phyloP scores from a whole-genome alignment of 1,139 yeast species.

The Pichia sp. region DNA sequence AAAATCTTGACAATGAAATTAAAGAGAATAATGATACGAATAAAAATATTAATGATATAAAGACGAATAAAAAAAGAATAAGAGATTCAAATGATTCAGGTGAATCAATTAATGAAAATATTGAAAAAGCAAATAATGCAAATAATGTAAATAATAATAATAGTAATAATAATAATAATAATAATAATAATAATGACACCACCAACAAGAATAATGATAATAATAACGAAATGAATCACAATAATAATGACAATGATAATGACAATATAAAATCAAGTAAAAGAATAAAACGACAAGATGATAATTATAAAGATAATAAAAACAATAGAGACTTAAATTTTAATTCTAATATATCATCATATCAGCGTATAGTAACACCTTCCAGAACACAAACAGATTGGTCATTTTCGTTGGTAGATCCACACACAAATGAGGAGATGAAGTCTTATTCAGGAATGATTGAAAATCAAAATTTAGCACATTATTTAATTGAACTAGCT shows the following conservation, averaged over 20 bases:
- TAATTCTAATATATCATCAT: no score
- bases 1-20: background rate
- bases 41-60: background rate
- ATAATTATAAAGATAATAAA: no score
- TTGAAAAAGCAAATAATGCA: background rate
- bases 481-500: slow-evolving; percentile 56
- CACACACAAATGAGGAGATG: slow-evolving; percentile 27
- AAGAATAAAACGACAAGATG: background rate
- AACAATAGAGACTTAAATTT: no score
- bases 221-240: background rate
- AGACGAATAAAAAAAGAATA: background rate
- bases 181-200: background rate
- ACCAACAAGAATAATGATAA: background rate
- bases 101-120: background rate
- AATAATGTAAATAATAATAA: background rate
- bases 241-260: no score
- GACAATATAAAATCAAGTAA: background rate
- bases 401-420: slow-evolving; percentile 26
- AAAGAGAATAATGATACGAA: background rate
- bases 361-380: slow-evolving; percentile 19
- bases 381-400: slow-evolving; percentile 26
- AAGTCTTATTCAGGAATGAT: slow-evolving; percentile 41
- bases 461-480: slow-evolving; percentile 46
- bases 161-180: background rate
- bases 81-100: slow-evolving; percentile 5